Evolutionary conservation across 2,329 filamentous ascomycete species (phyloP), one percentile per base, ranked within the genome.

Genomic region (Penicillium hesseltinei): DNA sequence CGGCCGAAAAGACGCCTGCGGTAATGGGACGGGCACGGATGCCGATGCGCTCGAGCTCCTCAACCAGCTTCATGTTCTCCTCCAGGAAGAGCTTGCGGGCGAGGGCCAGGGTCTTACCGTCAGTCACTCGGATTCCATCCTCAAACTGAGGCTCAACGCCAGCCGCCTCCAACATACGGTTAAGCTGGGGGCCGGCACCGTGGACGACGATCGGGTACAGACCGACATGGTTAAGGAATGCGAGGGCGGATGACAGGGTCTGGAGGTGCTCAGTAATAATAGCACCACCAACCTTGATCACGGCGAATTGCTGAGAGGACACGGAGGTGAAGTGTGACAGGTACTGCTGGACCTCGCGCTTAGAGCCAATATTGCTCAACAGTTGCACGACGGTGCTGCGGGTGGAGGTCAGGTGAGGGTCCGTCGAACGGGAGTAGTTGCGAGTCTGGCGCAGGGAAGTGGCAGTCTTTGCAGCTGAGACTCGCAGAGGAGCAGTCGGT

Each of bases 261-360:
- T 96, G 90, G 55, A 97, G 83, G 76, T 97, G 89, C 73, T 97
- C 92, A 59, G 91, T 96, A 69, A 99, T 84, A 70, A 97, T 97
- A 62, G 93, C 94, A 61, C 93, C 94, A 61, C 93, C 94, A 55
- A 97, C 93, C 81, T 99, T 99, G 78, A 99, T 96, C 48, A 99
- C 93, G 65, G 92, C 93, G 75, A 97, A 99, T 73, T 96, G 92
- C 80, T 97, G 92, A 36, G 92, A 96, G 44, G 92, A 94, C 61
- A 97, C 92, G 35, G 92, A 96, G 66, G 89, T 94, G 82, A 99
- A 99, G 75, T 97, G 92, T 65, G 92, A 94, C 58, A 97, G 87
- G 77, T 97, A 97, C 77, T 97, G 93, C 81, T 97, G 91, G 62
- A 95, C 91, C 80, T 99, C 93, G 60, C 93, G 84, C 84, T 95